phyloP scores from a whole-genome alignment of 1,139 yeast genomes.

The Kluyveromyces marxianus region DNA sequence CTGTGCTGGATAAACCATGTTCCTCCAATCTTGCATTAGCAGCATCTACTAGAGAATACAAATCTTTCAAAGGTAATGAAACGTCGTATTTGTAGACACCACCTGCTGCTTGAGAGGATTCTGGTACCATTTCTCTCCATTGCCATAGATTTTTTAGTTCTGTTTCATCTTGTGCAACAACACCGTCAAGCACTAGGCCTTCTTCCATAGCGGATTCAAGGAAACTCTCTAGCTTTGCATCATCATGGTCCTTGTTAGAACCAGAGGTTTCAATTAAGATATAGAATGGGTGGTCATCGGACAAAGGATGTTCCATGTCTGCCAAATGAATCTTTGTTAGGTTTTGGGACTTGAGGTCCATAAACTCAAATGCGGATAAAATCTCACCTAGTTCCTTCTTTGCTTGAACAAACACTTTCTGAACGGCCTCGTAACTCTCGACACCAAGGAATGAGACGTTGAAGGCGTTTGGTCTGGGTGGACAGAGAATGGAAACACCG shows the following conservation, averaged over 20 bases:
- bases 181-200: conserved; percentile 82
- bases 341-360: conserved; percentile 74
- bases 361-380: conserved; percentile 88
- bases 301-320: conserved; percentile 64
- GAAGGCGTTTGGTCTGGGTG: conserved; percentile 80
- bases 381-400: conserved; percentile 75
- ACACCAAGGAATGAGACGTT: conserved; percentile 89
- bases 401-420: conserved; percentile 72
- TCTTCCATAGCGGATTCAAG: conserved; percentile 79
- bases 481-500: conserved; percentile 83
- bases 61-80: conserved; percentile 69
- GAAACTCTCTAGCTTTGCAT: conserved; percentile 69
- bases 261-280: conserved; percentile 92
- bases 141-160: conserved; percentile 80
- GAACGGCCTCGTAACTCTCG: conserved; percentile 73
- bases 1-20: conserved; percentile 44
- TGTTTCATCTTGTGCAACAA: conserved; percentile 90
- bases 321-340: conserved; percentile 52
- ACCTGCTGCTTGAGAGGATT: conserved; percentile 76
- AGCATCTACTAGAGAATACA: conserved; percentile 75
- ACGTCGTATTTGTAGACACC: conserved; percentile 97
- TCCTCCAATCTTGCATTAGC: conserved; percentile 48
- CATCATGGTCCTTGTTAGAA: conserved; percentile 79
- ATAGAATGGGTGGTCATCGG: conserved; percentile 75
- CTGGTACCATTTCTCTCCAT: conserved; percentile 93